phyloP scores from a whole-genome alignment of 2,329 filamentous ascomycete genomes.

The Nannizzia gypsea region DNA sequence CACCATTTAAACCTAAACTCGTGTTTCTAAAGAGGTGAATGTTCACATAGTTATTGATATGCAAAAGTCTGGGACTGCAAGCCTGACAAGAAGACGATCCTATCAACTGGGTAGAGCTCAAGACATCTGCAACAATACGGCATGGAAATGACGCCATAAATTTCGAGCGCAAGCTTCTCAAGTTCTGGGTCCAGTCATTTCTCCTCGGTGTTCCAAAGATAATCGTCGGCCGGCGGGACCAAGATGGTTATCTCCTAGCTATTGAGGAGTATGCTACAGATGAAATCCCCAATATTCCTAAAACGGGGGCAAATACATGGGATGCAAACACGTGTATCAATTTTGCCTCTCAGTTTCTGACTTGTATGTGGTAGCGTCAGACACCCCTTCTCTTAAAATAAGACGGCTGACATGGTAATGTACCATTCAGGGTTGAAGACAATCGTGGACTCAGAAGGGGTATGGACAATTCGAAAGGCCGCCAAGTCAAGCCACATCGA shows the following conservation, averaged over 20 bases:
- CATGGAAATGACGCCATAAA: constrained; percentile 56
- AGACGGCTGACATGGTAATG: constrained; percentile 8
- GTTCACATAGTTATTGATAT: not conserved
- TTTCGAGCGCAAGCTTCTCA: constrained; percentile 82
- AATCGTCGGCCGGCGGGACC: constrained; percentile 74
- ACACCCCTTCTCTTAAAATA: constrained; percentile 13
- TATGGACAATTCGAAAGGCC: constrained; percentile 65
- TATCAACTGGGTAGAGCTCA: constrained; percentile 89
- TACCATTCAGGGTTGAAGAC: constrained; percentile 45
- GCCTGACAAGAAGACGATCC: constrained; percentile 51
- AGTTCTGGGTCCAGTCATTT: constrained; percentile 96
- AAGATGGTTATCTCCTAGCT: constrained; percentile 56
- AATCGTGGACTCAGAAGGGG: constrained; percentile 54
- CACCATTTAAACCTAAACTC: not conserved
- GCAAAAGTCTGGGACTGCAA: constrained; percentile 68
- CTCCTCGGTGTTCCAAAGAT: constrained; percentile 85
- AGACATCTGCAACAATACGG: constrained; percentile 66
- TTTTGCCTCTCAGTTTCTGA: constrained; percentile 65
- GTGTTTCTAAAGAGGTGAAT: not conserved
- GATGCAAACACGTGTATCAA: constrained; percentile 91
- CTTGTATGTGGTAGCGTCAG: constrained; percentile 46
- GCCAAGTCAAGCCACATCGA: constrained; percentile 56
- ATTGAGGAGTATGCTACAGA: constrained; percentile 72
- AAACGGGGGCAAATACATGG: constrained; percentile 60
- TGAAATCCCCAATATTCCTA: constrained; percentile 63